phyloP scores from a whole-genome alignment of 371 early-diverging fungal genomes.

The Mortierella sp. region DNA sequence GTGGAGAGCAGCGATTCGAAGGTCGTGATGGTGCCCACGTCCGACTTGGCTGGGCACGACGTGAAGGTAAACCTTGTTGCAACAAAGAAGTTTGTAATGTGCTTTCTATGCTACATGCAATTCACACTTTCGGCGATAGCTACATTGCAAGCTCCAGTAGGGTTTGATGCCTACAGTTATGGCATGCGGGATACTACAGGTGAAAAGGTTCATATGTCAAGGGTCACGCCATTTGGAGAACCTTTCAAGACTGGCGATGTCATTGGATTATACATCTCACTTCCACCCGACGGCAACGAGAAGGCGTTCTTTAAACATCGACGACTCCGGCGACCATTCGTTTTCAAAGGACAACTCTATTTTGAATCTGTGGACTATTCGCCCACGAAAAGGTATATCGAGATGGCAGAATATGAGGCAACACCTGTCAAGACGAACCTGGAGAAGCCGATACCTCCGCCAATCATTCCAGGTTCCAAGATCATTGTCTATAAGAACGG shows the following conservation, averaged over 20 bases:
- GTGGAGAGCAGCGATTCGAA: constrained; percentile 53
- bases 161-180: constrained; percentile 77
- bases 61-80: constrained; percentile 63
- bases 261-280: constrained; percentile 71
- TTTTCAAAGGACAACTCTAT: constrained; percentile 70
- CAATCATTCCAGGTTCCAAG: constrained; percentile 58
- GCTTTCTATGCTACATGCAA: no score
- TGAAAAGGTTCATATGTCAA: constrained; percentile 70
- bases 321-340: constrained; percentile 68
- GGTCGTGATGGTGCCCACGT: constrained; percentile 69
- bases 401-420: constrained; percentile 54
- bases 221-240: constrained; percentile 66
- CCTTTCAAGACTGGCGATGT: constrained; percentile 75
- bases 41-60: constrained; percentile 73
- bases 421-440: constrained; percentile 42
- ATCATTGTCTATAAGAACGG: constrained; percentile 77
- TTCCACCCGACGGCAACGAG: constrained; percentile 60
- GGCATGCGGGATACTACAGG: constrained; percentile 76
- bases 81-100: no score
- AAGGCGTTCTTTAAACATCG: constrained; percentile 58
- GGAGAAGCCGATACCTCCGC: constrained; percentile 33
- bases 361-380: constrained; percentile 76
- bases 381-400: constrained; percentile 67
- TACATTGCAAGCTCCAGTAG: constrained; percentile 74
- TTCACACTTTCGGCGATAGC: constrained; percentile 47